Base-by-base conservation (phyloP, 805 yeast genomes). In the Candida nanaspora region DNA sequence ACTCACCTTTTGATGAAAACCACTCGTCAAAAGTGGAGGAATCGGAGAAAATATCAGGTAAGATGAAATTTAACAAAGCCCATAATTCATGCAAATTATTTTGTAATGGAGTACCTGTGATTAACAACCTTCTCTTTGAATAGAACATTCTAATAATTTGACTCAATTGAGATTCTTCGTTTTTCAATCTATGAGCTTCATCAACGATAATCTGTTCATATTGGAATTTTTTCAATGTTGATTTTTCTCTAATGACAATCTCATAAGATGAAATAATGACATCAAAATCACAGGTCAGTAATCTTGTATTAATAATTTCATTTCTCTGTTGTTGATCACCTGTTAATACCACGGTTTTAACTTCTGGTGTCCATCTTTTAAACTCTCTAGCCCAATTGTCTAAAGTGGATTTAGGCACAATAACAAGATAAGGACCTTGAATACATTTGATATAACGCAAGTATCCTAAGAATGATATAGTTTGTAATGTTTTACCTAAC, bases 81-180 rank as follows among this genome's bases (percentile, higher is more conserved):
- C 93, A 84, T 43, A 84, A 64, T 59, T 84, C 93, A 53, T 81
- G 87, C 38, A 84, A 61, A 51, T 84, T 84, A 53, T 84, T 84
- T 57, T 84, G 93, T 44, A 84, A 64, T 8, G 93, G 93, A 1
- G 93, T 84, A 60, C 93, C 93, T 0, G 93, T 84, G 41, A 84
- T 82, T 42, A 84, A 65, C 44, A 84, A 62, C 52, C 93, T 69
- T 56, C 82, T 81, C 37, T 71, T 74, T 1, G 87, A 80, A 46
- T 80, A 78, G 54, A 83, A 82, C 64, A 81, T 69, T 52, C 93
- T 67, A 37, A 83, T 77, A 39, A 83, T 84, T 53, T 83, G 91
- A 0, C 88, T 80, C 35, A 83, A 61, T 57, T 80, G 61, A 2
- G 82, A 74, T 52, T 80, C 84, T 52, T 84, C 93, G 56, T 84